Evolutionary conservation across 2,329 filamentous ascomycete genomes (phyloP), one percentile per base, ranked within the genome.

Genomic region (Cyphellophora europaea): DNA sequence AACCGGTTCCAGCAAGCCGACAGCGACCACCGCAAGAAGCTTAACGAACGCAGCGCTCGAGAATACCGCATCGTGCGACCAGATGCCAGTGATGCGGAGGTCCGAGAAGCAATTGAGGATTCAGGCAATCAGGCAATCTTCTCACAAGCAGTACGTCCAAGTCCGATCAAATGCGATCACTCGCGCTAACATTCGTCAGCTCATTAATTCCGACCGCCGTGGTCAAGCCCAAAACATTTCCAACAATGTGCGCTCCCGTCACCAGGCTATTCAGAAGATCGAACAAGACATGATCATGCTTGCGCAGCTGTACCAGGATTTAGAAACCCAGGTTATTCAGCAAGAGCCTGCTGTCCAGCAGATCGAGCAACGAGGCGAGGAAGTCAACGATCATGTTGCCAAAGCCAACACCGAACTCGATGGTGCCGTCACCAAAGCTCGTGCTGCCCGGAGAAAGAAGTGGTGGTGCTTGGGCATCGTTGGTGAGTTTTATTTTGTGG

Each of bases 61-160:
- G 87, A 95, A 57, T 94, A 93, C 62, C 75, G 82, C 40, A 95
- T 96, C 55, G 88, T 91, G 36, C 74, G 78, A 45, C 84, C 87
- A 14, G 79, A 93, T 38, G 85, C 85, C 3, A 73, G 75, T 17
- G 83, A 91, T 35, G 67, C 71, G 28, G 87, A 96, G 58, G 76
- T 95, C 17, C 71, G 73, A 39, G 74, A 80, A 38, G 86, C 84
- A 11, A 81, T 88, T 1, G 77, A 89, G 52, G 77, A 85, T 42
- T 71, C 64, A 11, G 63, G 64, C 32, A 73, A 80, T 45, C 76
- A 78, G 35, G 85, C 93, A 59, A 79, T 93, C 48, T 96, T 96
- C 64, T 79, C 81, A 54, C 84, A 93, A 58, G 84, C 86, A 38
- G 67, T 70, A 62, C 40, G 63, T 52, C 23, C 11, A n/a, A 29